phyloP scores from a whole-genome alignment of 805 yeast species.

The Saccharomycopsis oosterbeekiorum region DNA sequence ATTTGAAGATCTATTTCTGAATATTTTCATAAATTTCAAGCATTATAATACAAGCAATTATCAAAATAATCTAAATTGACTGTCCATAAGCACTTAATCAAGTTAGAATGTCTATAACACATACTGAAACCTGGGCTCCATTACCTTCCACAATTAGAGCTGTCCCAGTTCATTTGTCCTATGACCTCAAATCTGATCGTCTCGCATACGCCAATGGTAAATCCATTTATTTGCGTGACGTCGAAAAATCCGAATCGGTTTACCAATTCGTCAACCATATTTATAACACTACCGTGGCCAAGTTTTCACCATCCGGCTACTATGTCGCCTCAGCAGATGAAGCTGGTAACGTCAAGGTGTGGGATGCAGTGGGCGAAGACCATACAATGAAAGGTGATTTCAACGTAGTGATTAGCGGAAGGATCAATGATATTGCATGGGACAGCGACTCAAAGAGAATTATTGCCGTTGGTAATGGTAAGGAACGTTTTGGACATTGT shows the following conservation, averaged over 20 bases:
- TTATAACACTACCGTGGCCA: constrained; percentile 67
- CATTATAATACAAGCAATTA: too few species aligned
- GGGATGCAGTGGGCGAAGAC: constrained; percentile 59
- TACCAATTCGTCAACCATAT: constrained; percentile 70
- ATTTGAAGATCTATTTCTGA: too few species aligned
- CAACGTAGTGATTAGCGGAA: constrained; percentile 60
- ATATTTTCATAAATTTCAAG: too few species aligned
- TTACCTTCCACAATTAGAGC: constrained; percentile 73
- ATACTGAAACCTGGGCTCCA: constrained; percentile 45
- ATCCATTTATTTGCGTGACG: constrained; percentile 61
- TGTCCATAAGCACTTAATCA: too few species aligned
- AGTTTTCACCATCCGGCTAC: constrained; percentile 81
- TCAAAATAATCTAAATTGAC: too few species aligned
- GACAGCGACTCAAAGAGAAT: constrained; percentile 79
- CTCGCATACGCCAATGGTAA: constrained; percentile 76
- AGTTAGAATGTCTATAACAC: neutral
- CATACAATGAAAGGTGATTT: constrained; percentile 68
- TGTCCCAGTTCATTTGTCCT: constrained; percentile 60
- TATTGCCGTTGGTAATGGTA: constrained; percentile 93
- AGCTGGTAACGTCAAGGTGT: constrained; percentile 78
- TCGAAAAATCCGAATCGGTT: constrained; percentile 33
- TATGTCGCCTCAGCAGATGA: constrained; percentile 90
- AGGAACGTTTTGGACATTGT: constrained; percentile 84
- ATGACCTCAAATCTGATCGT: constrained; percentile 57
- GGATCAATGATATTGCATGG: constrained; percentile 81